These are phyloP conservation scores for Pythium vanterpoolii DNA, from an alignment of 352 stramenopile species.

Conservation along the genomic window DNA sequence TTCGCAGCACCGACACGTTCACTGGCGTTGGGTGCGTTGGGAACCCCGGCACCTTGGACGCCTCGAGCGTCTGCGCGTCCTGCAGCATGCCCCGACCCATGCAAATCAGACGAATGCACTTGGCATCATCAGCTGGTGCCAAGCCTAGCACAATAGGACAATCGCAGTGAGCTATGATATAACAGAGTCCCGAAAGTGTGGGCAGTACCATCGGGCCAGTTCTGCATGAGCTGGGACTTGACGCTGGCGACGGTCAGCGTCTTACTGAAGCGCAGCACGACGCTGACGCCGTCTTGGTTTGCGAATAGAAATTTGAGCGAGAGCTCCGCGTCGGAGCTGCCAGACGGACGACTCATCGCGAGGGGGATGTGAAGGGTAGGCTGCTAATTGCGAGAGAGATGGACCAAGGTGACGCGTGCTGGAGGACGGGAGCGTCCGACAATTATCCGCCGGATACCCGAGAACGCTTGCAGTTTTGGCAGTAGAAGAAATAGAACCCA, in stretches of 20 bases:
- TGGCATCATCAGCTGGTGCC: conserved; percentile 41
- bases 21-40: conserved; percentile 93
- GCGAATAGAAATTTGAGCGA: conserved; percentile 84
- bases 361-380: not conserved
- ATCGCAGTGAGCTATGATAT: not conserved
- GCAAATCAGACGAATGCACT: conserved; percentile 89
- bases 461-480: not conserved
- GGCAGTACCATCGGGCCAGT: conserved; percentile 39
- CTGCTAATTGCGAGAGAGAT: not conserved
- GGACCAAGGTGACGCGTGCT: not conserved
- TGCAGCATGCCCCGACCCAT: conserved; percentile 93
- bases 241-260: conserved; percentile 44
- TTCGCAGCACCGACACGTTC: conserved; percentile 88
- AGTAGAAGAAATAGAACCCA: conserved; percentile 9
- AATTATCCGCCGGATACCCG: too few species aligned
- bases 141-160: conserved; percentile 30
- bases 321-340: conserved; percentile 51
- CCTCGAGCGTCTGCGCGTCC: conserved; percentile 83
- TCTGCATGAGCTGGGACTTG: conserved; percentile 63
- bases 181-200: conserved; percentile 31
- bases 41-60: conserved; percentile 88
- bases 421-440: too few species aligned
- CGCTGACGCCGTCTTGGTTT: conserved; percentile 72
- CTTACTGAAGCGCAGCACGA: conserved; percentile 58
- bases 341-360: conserved; percentile 20